These are phyloP conservation scores for Penicillium soppii DNA, from an alignment of 495 filamentous ascomycete species.

Conservation along the genomic window DNA sequence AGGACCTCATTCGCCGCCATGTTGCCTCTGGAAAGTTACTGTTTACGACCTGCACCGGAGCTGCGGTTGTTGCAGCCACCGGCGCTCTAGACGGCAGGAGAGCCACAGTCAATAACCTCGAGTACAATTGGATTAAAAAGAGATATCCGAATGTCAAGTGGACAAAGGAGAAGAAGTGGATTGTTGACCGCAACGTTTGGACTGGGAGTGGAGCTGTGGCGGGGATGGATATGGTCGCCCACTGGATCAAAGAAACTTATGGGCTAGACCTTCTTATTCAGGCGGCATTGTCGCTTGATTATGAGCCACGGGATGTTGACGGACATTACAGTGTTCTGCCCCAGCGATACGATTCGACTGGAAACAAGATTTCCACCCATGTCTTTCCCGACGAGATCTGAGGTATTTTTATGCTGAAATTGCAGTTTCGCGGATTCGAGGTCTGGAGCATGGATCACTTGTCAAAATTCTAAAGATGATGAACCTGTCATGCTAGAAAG, in stretches of 20 bases:
- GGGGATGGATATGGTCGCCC: background rate
- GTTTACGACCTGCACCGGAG: background rate
- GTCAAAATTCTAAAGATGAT: background rate
- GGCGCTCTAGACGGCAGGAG: background rate
- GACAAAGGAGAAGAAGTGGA: background rate
- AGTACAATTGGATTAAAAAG: background rate
- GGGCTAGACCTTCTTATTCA: background rate
- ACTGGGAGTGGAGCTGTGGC: background rate
- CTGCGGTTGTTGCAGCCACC: background rate
- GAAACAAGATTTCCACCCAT: constrained; percentile 25
- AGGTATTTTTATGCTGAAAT: constrained; percentile 1
- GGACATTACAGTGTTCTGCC: constrained; percentile 14
- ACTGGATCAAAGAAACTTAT: background rate
- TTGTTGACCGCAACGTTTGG: background rate
- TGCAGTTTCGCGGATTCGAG: background rate
- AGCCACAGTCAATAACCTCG: background rate
- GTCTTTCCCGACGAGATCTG: constrained; percentile 13
- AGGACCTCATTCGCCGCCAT: background rate
- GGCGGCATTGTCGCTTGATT: background rate
- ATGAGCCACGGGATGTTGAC: background rate
- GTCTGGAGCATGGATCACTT: background rate
- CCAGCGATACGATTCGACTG: constrained; percentile 11
- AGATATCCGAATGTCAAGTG: background rate
- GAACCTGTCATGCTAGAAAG: background rate
- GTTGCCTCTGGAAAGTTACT: background rate